These are phyloP conservation scores for Spathaspora arborariae DNA, from an alignment of 805 yeast species.

Conservation along the genomic window DNA sequence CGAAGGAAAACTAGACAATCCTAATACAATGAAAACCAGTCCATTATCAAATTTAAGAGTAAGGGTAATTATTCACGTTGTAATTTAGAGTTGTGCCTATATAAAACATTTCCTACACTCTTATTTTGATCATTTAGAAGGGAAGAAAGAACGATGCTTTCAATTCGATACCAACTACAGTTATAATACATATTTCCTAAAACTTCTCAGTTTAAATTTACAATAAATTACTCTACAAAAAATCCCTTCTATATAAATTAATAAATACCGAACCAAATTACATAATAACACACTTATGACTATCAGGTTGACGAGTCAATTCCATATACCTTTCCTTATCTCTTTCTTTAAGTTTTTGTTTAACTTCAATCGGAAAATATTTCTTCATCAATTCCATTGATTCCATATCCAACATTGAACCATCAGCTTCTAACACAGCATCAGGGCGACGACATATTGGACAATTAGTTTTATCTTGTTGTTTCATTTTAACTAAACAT, in stretches of 20 bases:
- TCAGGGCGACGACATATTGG: constrained; percentile 59
- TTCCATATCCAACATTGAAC: constrained; percentile 53
- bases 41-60: too few species aligned
- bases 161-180: too few species aligned
- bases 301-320: constrained; percentile 1
- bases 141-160: too few species aligned
- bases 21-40: too few species aligned
- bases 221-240: neutral
- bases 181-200: too few species aligned
- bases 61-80: too few species aligned
- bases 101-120: too few species aligned
- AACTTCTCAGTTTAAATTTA: neutral
- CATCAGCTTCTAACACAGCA: constrained; percentile 57
- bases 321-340: constrained; percentile 35
- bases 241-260: neutral
- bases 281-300: constrained; percentile 12
- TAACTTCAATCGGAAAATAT: constrained; percentile 66
- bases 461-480: constrained; percentile 55
- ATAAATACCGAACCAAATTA: neutral
- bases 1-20: too few species aligned
- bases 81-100: too few species aligned
- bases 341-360: constrained; percentile 55
- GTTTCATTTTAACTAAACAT: constrained; percentile 65
- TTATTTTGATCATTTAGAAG: too few species aligned
- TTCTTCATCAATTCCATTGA: constrained; percentile 50